A percentile compares a stretch with the other conserved stretches of the same genome.
phyloP scores from a whole-genome alignment of 2,329 filamentous ascomycete genomes.

The Pyrenochaeta sp. region DNA sequence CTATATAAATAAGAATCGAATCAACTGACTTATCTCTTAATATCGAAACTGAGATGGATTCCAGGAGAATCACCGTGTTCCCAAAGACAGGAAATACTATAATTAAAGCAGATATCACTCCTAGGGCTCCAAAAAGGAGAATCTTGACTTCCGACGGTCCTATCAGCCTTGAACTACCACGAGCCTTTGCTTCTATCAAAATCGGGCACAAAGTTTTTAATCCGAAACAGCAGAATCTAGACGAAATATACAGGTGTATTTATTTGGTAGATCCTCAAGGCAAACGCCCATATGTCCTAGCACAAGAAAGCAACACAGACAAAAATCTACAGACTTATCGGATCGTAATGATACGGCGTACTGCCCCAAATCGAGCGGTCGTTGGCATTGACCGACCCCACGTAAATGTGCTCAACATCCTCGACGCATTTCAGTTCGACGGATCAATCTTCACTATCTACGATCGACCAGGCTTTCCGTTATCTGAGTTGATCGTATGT shows the following conservation, averaged over 20 bases:
- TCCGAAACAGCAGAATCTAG: conserved; percentile 9
- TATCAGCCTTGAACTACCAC: conserved; percentile 2
- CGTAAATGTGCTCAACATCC: conserved; percentile 22
- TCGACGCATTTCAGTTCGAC: conserved; percentile 14
- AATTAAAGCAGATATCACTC: too few relatives aligned
- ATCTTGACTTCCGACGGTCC: not conserved
- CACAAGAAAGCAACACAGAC: conserved; percentile 7
- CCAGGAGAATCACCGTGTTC: conserved; percentile 17
- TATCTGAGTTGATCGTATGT: conserved; percentile 18
- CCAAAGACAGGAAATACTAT: conserved; percentile 8
- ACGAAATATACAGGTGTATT: conserved; percentile 13
- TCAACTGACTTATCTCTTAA: too few relatives aligned
- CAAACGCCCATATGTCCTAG: conserved; percentile 13
- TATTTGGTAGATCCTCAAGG: conserved; percentile 16
- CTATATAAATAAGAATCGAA: too few relatives aligned
- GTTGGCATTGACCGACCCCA: conserved; percentile 9
- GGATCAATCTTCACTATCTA: conserved; percentile 16
- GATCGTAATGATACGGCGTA: conserved; percentile 16
- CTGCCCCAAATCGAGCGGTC: conserved; percentile 7
- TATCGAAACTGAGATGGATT: conserved; percentile 9
- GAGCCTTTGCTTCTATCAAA: conserved; percentile 1
- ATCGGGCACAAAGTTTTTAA: conserved; percentile 9
- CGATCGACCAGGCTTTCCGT: conserved; percentile 8
- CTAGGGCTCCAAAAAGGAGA: conserved; percentile 6
- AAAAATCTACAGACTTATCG: conserved; percentile 4